Evolutionary conservation across 164 flowering plant genomes (phyloP).

Genomic region (Houttuynia cordata): DNA sequence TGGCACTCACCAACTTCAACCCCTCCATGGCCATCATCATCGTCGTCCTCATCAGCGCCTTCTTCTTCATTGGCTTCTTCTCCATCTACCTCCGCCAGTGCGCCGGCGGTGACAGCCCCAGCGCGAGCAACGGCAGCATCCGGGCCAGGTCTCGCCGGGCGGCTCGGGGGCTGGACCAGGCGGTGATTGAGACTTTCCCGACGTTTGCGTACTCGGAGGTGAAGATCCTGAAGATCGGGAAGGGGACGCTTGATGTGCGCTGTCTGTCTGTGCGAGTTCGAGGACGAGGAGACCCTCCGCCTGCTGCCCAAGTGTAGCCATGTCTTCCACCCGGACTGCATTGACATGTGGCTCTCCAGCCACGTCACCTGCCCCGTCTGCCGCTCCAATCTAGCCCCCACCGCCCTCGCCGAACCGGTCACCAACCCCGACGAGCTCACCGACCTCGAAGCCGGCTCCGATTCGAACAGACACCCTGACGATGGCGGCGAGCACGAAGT

Average conservation of each 20-base stretch:
- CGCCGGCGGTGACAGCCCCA: constrained; percentile 6
- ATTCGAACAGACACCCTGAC: constrained; percentile 7
- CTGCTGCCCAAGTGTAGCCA: constrained; percentile 35
- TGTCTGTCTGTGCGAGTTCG: constrained; percentile 29
- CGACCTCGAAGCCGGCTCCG: constrained; percentile 5
- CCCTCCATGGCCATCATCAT: constrained; percentile 23
- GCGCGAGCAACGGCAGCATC: constrained; percentile 15
- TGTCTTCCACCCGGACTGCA: constrained; percentile 35
- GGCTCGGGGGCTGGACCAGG: constrained; percentile 29
- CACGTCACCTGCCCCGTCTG: constrained; percentile 41
- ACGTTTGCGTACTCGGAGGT: constrained; percentile 25
- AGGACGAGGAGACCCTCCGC: constrained; percentile 24
- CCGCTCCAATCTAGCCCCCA: constrained; percentile 15
- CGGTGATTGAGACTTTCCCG: constrained; percentile 22
- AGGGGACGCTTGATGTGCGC: constrained; percentile 31
- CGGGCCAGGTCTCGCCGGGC: constrained; percentile 1
- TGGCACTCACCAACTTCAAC: constrained; percentile 9
- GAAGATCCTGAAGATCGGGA: constrained; percentile 28
- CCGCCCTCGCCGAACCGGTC: constrained; percentile 18
- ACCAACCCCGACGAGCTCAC: not conserved
- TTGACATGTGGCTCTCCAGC: constrained; percentile 26
- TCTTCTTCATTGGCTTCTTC: constrained; percentile 26
- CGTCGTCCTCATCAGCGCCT: constrained; percentile 15
- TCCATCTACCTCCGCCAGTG: constrained; percentile 28
- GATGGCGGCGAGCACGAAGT: constrained; percentile 2